These are phyloP conservation scores for Aspergillus avenaceus DNA, from an alignment of 495 filamentous ascomycete species.

Conservation along the genomic window DNA sequence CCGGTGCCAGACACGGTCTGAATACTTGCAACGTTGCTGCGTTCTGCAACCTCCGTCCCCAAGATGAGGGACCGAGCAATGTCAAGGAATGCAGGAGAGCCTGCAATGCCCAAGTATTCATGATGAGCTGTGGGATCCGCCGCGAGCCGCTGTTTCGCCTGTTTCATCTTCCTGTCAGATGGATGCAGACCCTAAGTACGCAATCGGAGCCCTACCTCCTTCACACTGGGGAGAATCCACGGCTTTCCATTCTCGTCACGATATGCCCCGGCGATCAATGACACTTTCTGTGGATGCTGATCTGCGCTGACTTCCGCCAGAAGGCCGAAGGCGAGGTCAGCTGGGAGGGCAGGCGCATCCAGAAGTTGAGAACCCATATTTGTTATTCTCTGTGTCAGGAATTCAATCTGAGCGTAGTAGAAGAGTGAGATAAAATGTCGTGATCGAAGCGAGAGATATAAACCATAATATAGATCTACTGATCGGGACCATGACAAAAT, in stretches of 20 bases:
- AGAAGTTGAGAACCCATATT: constrained; percentile 3
- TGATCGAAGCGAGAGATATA: no score
- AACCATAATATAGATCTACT: neutral
- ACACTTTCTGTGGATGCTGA: constrained; percentile 16
- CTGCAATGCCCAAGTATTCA: constrained; percentile 19
- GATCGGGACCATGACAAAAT: neutral
- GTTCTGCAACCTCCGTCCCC: neutral
- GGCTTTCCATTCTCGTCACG: constrained; percentile 28
- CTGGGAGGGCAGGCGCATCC: neutral
- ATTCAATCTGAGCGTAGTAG: no score
- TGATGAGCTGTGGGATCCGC: constrained; percentile 3
- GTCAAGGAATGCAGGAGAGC: constrained; percentile 7
- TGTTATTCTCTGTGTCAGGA: no score
- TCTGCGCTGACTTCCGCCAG: constrained; percentile 8
- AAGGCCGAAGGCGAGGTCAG: constrained; percentile 13
- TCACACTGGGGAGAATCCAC: constrained; percentile 29
- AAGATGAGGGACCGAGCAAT: constrained; percentile 13
- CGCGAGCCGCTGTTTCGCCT: constrained; percentile 10
- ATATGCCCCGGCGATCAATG: constrained; percentile 22
- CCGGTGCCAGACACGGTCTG: constrained; percentile 87
- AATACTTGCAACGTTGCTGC: constrained; percentile 14
- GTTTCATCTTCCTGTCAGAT: no score
- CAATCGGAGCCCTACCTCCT: constrained; percentile 13
- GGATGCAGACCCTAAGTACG: no score
- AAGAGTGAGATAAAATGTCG: no score